These are phyloP conservation scores for Kurtzmaniella quercitrusa DNA, from an alignment of 1,139 yeast genomes.

Conservation along the genomic window DNA sequence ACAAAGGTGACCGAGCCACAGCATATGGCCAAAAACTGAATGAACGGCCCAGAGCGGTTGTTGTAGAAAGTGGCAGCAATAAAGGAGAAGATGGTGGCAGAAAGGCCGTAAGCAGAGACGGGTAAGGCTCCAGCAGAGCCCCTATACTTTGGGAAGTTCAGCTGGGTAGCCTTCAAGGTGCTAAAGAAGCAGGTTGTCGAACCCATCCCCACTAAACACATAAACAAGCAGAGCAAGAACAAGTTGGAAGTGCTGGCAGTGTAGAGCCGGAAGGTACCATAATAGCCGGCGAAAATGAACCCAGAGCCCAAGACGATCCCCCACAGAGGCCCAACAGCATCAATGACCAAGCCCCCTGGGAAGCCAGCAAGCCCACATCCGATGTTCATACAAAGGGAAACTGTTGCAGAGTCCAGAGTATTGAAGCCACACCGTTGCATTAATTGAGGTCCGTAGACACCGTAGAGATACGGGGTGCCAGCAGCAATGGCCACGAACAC, in stretches of 20 bases:
- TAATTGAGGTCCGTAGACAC: slow-evolving; percentile 70
- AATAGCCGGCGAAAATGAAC: slow-evolving; percentile 41
- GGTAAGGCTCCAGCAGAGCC: slow-evolving; percentile 70
- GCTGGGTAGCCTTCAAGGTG: slow-evolving; percentile 62
- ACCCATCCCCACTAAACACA: slow-evolving; percentile 58
- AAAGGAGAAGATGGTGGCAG: slow-evolving; percentile 41
- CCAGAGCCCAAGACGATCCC: slow-evolving; percentile 54
- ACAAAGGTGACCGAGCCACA: slow-evolving; percentile 35
- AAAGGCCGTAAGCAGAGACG: slow-evolving; percentile 53
- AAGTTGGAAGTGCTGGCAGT: slow-evolving; percentile 18
- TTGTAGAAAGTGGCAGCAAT: slow-evolving; percentile 43
- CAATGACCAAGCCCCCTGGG: slow-evolving; percentile 65
- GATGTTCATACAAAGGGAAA: slow-evolving; percentile 56
- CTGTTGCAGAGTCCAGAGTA: slow-evolving; percentile 57
- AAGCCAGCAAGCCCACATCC: slow-evolving; percentile 69
- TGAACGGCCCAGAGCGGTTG: slow-evolving; percentile 38
- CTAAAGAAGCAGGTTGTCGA: slow-evolving; percentile 62
- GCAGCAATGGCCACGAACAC: slow-evolving; percentile 42
- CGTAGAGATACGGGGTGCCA: slow-evolving; percentile 71
- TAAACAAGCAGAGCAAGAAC: slow-evolving; percentile 27
- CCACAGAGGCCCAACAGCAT: slow-evolving; percentile 49
- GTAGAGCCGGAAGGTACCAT: slow-evolving; percentile 30
- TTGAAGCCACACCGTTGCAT: slow-evolving; percentile 53
- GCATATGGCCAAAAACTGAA: slow-evolving; percentile 31
- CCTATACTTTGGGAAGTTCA: slow-evolving; percentile 64